Conservation (phyloP, 176 grass and related monocot genomes). For the sorghum (Sorghum bicolor) region DNA sequence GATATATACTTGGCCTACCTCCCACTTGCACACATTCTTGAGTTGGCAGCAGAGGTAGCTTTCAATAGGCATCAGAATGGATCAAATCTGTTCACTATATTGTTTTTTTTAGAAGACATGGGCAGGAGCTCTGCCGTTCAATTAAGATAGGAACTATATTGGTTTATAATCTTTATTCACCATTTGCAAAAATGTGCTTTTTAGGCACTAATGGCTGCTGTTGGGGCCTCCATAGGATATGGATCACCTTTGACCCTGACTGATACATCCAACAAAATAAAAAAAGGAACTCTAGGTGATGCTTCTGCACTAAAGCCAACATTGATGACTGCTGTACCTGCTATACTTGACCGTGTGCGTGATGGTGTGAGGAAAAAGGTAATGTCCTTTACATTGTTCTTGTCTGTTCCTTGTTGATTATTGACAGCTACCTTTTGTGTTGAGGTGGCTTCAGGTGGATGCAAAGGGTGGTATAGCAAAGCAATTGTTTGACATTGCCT, state of each 20-base stretch:
- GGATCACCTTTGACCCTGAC: slow-evolving; percentile 87
- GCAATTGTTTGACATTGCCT: slow-evolving; percentile 74
- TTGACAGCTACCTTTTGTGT: slow-evolving; percentile 18
- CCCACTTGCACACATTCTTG: slow-evolving; percentile 94
- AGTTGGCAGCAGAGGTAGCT: slow-evolving; percentile 83
- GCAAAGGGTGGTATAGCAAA: slow-evolving; percentile 74
- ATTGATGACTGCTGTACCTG: slow-evolving; percentile 88
- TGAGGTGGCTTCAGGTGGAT: slow-evolving; percentile 57
- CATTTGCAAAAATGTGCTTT: slow-evolving; percentile 19
- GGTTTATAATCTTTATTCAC: slow-evolving; percentile 20
- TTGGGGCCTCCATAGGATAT: slow-evolving; percentile 83
- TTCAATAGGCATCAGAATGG: background rate
- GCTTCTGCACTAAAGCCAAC: slow-evolving; percentile 82
- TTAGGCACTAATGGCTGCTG: slow-evolving; percentile 74
- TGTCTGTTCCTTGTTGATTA: slow-evolving; percentile 19
- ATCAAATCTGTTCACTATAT: slow-evolving; percentile 10
- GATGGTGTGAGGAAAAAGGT: slow-evolving; percentile 94
- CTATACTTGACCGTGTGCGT: slow-evolving; percentile 85
- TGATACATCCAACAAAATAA: slow-evolving; percentile 95
- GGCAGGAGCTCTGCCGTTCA: background rate
- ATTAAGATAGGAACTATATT: background rate
- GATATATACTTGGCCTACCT: slow-evolving; percentile 90
- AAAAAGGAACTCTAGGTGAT: slow-evolving; percentile 90
- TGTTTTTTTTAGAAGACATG: slow-evolving; percentile 1
- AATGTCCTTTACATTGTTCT: slow-evolving; percentile 23